Conservation (phyloP, 257 asterid genomes). For the Linderniella brevidens region DNA sequence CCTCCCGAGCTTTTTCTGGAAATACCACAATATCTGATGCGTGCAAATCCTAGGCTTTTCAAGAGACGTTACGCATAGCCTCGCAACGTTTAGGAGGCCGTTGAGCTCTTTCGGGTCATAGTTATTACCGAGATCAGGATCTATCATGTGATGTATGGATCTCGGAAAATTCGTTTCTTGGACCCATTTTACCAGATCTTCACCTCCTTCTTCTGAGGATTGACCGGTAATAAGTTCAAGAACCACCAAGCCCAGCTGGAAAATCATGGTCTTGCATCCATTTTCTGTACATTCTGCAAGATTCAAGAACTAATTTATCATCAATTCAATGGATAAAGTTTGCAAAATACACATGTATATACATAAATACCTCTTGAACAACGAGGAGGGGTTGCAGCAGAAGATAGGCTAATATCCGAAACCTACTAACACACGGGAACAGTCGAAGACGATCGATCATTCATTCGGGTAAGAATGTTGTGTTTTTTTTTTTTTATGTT, state of each 20-base stretch:
- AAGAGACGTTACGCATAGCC: conserved; percentile 42
- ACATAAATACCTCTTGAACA: conserved; percentile 31
- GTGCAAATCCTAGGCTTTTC: conserved; percentile 30
- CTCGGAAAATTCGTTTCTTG: conserved; percentile 33
- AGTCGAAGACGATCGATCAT: background rate
- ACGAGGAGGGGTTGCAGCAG: conserved; percentile 18
- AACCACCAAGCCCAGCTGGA: conserved; percentile 74
- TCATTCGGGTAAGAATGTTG: background rate
- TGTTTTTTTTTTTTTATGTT: background rate
- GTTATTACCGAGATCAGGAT: conserved; percentile 74
- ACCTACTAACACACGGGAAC: conserved; percentile 25
- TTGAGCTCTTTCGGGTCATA: conserved; percentile 48
- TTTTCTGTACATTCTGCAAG: conserved; percentile 30
- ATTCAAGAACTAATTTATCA: conserved; percentile 7
- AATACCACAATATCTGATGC: conserved; percentile 51
- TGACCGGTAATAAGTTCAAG: conserved; percentile 87
- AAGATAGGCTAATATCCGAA: conserved; percentile 40
- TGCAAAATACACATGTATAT: background rate
- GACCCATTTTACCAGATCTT: conserved; percentile 58
- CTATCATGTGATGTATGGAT: conserved; percentile 58
- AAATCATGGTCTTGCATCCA: conserved; percentile 36
- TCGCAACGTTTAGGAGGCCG: conserved; percentile 57
- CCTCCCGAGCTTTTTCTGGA: conserved; percentile 51
- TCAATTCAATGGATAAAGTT: conserved; percentile 1
- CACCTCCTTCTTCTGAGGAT: conserved; percentile 55